A percentile compares a stretch with the other conserved stretches of the same genome.
Conservation (phyloP, 1,284 basidiomycete genomes). For the Melanopsichium pennsylvanicum region DNA sequence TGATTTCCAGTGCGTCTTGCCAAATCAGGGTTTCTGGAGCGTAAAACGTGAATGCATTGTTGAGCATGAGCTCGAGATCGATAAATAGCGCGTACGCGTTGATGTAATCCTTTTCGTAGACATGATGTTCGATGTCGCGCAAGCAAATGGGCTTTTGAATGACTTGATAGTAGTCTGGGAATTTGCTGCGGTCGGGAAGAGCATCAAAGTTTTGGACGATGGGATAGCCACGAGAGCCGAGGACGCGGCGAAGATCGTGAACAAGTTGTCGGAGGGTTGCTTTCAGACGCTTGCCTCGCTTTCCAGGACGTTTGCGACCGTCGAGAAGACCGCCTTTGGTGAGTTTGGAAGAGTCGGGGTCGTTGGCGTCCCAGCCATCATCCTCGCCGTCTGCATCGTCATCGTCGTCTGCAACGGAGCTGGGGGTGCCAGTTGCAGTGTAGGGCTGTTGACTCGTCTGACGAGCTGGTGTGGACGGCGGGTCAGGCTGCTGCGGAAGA, state of each 20-base stretch:
- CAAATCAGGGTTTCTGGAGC: constrained; percentile 51
- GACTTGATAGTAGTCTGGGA: constrained; percentile 63
- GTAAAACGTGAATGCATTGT: constrained; percentile 62
- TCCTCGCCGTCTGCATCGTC: constrained; percentile 27
- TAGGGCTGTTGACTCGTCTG: constrained; percentile 25
- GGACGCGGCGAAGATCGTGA: constrained; percentile 34
- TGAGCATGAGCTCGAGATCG: constrained; percentile 60
- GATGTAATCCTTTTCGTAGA: constrained; percentile 54
- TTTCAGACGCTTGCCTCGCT: constrained; percentile 60
- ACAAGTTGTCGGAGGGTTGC: constrained; percentile 56
- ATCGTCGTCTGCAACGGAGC: constrained; percentile 29
- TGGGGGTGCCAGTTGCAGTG: constrained; percentile 27
- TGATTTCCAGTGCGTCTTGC: constrained; percentile 57
- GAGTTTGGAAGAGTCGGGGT: constrained; percentile 27
- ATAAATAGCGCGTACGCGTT: constrained; percentile 54
- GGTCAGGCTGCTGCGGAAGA: neutral
- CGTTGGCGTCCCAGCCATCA: constrained; percentile 12
- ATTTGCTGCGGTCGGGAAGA: constrained; percentile 52
- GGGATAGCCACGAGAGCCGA: constrained; percentile 37
- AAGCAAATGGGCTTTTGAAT: constrained; percentile 56
- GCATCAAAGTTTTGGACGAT: constrained; percentile 52
- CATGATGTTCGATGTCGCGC: constrained; percentile 52
- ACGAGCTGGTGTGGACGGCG: constrained; percentile 17
- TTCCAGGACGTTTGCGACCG: constrained; percentile 47
- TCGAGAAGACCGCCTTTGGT: constrained; percentile 45